These are phyloP conservation scores for Penicillium sp. DNA, from an alignment of 2,329 filamentous ascomycete species.

Conservation along the genomic window DNA sequence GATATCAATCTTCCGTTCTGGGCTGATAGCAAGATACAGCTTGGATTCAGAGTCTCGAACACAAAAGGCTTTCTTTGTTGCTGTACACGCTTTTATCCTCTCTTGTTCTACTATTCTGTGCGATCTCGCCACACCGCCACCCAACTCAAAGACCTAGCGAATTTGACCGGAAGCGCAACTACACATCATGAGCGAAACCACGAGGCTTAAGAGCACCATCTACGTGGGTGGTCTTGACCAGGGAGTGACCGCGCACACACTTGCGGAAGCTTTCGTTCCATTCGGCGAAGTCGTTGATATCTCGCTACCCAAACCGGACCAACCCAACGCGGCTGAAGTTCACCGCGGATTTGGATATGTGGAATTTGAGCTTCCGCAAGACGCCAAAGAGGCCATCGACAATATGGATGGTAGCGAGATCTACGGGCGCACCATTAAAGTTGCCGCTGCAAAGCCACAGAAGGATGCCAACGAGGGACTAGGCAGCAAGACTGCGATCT, in stretches of 20 bases:
- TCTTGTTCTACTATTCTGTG: neutral
- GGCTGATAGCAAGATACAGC: constrained; percentile 10
- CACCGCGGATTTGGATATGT: constrained; percentile 97
- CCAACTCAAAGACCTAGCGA: neutral
- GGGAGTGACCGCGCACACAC: constrained; percentile 69
- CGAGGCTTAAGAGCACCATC: constrained; percentile 85
- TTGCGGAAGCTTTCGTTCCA: constrained; percentile 90
- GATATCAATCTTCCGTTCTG: constrained; percentile 32
- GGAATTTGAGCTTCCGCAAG: constrained; percentile 81
- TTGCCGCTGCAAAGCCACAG: constrained; percentile 85
- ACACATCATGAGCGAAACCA: constrained; percentile 70
- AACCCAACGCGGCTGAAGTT: constrained; percentile 71
- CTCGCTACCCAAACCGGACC: constrained; percentile 82
- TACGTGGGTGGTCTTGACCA: constrained; percentile 88
- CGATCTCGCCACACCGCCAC: neutral
- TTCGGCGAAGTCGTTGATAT: constrained; percentile 96
- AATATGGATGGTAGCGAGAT: constrained; percentile 99
- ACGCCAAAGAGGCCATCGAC: constrained; percentile 93
- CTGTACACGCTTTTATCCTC: neutral
- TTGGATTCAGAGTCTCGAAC: neutral
- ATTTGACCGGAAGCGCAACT: constrained; percentile 2
- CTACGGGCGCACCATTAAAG: constrained; percentile 87
- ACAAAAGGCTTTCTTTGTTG: neutral
- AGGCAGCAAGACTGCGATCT: constrained; percentile 89
- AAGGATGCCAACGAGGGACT: constrained; percentile 85